phyloP scores from a whole-genome alignment of 352 stramenopile genomes.

The Phytopythium litorale region DNA sequence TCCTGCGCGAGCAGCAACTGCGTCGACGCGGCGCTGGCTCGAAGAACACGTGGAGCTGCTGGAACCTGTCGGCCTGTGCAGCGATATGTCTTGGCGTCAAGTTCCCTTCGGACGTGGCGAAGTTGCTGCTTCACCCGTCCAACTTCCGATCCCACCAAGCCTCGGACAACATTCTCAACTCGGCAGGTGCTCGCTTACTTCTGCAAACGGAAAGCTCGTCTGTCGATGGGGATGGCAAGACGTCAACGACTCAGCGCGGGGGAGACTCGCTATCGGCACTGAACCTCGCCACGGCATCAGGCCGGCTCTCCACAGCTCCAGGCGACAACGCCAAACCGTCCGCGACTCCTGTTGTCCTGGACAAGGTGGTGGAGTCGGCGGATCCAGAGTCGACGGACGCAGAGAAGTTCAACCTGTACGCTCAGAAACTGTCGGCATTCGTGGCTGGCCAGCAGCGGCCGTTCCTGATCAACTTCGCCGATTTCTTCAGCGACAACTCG shows the following conservation, averaged over 20 bases:
- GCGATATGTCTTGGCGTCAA: constrained; percentile 82
- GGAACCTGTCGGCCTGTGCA: constrained; percentile 78
- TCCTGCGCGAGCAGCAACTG: constrained; percentile 88
- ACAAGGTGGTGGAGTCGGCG: constrained; percentile 17
- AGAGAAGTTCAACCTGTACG: constrained; percentile 51
- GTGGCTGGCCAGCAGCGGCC: constrained; percentile 69
- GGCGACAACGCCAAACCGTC: background rate
- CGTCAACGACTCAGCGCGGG: background rate
- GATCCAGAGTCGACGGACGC: constrained; percentile 26
- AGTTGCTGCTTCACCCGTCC: constrained; percentile 65
- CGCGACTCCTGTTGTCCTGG: constrained; percentile 11
- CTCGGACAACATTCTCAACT: constrained; percentile 84
- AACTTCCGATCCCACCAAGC: constrained; percentile 87
- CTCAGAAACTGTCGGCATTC: constrained; percentile 54
- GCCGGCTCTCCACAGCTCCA: constrained; percentile 1
- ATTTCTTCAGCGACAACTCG: constrained; percentile 69
- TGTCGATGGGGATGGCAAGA: background rate
- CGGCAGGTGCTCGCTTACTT: constrained; percentile 52
- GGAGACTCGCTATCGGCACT: constrained; percentile 12
- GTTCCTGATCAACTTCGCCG: constrained; percentile 73
- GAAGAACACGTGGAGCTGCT: constrained; percentile 90
- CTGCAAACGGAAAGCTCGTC: constrained; percentile 11
- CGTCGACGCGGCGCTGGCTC: constrained; percentile 72
- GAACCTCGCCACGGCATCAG: constrained; percentile 8
- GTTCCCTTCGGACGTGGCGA: constrained; percentile 64